Base-by-base conservation (phyloP, 23 red algal genomes). In the Agarophyton chilense region DNA sequence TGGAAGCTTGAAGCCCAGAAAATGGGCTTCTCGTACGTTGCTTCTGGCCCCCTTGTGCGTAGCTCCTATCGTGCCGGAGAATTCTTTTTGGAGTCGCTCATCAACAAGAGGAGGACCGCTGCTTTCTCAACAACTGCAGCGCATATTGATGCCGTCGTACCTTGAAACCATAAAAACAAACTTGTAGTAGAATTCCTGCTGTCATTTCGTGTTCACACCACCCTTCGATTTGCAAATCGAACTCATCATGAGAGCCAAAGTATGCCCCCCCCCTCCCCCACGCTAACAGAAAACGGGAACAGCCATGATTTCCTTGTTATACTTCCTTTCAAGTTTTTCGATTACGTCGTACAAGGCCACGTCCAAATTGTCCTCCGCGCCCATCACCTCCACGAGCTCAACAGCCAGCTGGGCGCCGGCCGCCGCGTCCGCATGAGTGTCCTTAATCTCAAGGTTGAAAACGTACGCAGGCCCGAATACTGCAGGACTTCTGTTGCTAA, bases 1-100 rank as follows among this genome's bases (percentile, higher is more conserved):
- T 98, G 96, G 96, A 80, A 89, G 52, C 66, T 26, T n/a, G 89
- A 93, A n/a, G 96, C 81, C 28, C 88, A 95, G 31, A 62, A 52
- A 3, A 93, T 98, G 85, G 96, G 96, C 2, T 98, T 98, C 77
- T 71, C 82, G 22, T 98, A 98, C 70, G 93, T 95, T 3, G 96
- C 96, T 10, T 78, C 81, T 14, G 96, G 96, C 34, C 96, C 96
- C 14, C 88, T 98, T 18, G 96, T 98, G 8, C 78, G 96, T 10
- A 92, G 84, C 41, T 95, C 93, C 22, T 98, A 98, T 78, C 62
- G 92, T 13, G 96, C 96, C 0, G 96, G 96, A 34, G 96, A 98
- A 56, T 95, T 98, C 43, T 98, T 93, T 78, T 81, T 98, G 50
- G 88, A 95, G 43, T 77, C 88, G 10, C 73, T 95, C 50, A 76